These are phyloP conservation scores for Suillus alpinus DNA, from an alignment of 768 basidiomycete species.

Conservation along the genomic window DNA sequence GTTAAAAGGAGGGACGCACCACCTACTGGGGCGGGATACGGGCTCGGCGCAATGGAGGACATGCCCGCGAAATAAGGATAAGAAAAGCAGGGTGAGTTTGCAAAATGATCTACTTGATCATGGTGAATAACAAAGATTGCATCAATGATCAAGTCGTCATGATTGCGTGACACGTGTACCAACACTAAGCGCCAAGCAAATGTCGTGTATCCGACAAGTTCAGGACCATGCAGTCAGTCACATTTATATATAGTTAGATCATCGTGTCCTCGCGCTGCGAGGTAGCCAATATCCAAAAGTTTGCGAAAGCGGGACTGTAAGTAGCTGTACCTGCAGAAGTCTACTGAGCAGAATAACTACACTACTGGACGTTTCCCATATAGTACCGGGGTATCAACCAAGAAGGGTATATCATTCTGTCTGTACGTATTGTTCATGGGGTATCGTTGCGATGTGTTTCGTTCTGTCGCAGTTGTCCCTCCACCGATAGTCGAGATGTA, in stretches of 20 bases:
- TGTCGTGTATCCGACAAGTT: too few relatives aligned
- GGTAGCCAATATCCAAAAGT: too few relatives aligned
- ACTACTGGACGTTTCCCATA: background rate
- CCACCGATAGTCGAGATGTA: background rate
- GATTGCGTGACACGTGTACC: background rate
- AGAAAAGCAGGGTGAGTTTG: background rate
- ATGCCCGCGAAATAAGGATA: background rate
- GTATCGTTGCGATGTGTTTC: background rate
- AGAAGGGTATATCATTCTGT: background rate
- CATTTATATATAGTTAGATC: too few relatives aligned
- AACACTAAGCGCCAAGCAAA: too few relatives aligned
- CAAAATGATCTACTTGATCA: background rate
- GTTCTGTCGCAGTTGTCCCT: background rate
- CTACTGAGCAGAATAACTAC: background rate
- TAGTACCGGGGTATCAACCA: background rate
- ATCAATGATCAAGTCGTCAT: background rate
- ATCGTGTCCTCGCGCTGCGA: too few relatives aligned
- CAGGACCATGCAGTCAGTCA: too few relatives aligned
- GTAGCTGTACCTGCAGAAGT: too few relatives aligned
- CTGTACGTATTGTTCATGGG: background rate
- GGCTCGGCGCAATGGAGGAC: conserved; percentile 13
- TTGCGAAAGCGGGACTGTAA: too few relatives aligned
- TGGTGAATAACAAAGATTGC: background rate
- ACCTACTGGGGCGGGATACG: conserved; percentile 40
- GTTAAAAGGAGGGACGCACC: conserved; percentile 82